Percentiles rank a stretch among this genome's conserved stretches.
phyloP scores from a whole-genome alignment of 768 basidiomycete genomes.

The Kwoniella sp. region DNA sequence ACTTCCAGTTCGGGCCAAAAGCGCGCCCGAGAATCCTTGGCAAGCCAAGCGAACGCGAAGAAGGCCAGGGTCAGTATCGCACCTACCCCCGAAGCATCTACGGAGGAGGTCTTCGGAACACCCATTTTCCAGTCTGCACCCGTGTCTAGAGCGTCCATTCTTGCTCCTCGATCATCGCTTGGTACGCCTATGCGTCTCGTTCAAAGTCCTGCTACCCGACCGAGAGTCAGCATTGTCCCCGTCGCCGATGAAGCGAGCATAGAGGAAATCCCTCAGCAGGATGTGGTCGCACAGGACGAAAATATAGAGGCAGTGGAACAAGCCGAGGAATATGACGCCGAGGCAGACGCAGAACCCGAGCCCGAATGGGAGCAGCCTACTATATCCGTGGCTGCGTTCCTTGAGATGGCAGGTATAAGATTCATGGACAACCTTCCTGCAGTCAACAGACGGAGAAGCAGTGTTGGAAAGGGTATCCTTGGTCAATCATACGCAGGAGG shows the following conservation, averaged over 20 bases:
- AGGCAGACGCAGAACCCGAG: conserved; percentile 21
- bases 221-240: conserved; percentile 5
- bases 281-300: too few relatives aligned
- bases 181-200: conserved; percentile 22
- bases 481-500: conserved; percentile 29
- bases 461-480: conserved; percentile 48
- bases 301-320: conserved; percentile 11
- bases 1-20: conserved; percentile 29
- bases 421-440: conserved; percentile 54
- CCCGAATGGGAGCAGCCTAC: conserved; percentile 29
- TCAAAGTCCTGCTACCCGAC: conserved; percentile 9
- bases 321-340: conserved; percentile 2
- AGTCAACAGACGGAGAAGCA: conserved; percentile 47
- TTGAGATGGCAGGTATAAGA: conserved; percentile 55
- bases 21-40: conserved; percentile 18
- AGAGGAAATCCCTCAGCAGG: background rate
- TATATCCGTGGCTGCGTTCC: conserved; percentile 51
- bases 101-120: conserved; percentile 28
- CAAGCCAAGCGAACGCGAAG: too few relatives aligned
- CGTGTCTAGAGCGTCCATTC: conserved; percentile 2
- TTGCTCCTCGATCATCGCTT: conserved; percentile 8
- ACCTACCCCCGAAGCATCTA: background rate
- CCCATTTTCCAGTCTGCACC: conserved; percentile 6
- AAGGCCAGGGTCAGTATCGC: conserved; percentile 2
- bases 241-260: conserved; percentile 18